Evolutionary conservation across 2,329 filamentous ascomycete species (phyloP), one percentile per base, ranked within the genome.

Genomic region (Drechslerella stenobrocha): DNA sequence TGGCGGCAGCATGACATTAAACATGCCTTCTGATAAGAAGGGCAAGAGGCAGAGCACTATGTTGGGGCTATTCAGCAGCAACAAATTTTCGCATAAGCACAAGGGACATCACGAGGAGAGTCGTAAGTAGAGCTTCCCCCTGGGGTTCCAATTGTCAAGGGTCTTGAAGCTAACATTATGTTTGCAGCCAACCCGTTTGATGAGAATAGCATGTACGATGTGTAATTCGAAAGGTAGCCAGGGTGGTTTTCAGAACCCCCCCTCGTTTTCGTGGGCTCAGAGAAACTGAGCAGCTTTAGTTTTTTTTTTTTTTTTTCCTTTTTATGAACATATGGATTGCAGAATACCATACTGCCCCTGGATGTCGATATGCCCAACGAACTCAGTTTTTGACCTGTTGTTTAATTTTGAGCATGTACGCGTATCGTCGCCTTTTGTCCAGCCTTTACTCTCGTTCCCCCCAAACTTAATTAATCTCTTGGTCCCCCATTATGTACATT

Each of bases 31-130:
- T 23, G 57, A 69, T 45, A 69, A 69, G 52, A 69, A 69, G 64
- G 57, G 51, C 45, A 58, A 50, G 52, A 50, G 64, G 40, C 53
- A 69, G 50, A 69, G 64, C 47, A 59, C 64, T 5, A 69, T 69
- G 64, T 57, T 69, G 64, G 64, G 64, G 52, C 52, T 69, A 26
- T 69, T 69, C 32, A 69, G 64, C 64, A 57, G 51, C 48, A 61
- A 51, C 35, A 69, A 69, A 37, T 63, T 61, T 50, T 59, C 64
- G 32, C 45, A 57, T 30, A 67, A 67, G 50, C 40, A 56, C 8
- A 69, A 69, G 45, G 57, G 57, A 44, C 34, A 40, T 18, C 40
- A 69, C 35, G 64, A 69, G 37, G 55, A 60, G 30, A 69, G 64
- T 63, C 64, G 64, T 69, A 58, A 63, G 64, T 69, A 51, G 11